Evolutionary conservation across 2,329 filamentous ascomycete genomes (phyloP).

Genomic region (Penicillium griseofulvum): DNA sequence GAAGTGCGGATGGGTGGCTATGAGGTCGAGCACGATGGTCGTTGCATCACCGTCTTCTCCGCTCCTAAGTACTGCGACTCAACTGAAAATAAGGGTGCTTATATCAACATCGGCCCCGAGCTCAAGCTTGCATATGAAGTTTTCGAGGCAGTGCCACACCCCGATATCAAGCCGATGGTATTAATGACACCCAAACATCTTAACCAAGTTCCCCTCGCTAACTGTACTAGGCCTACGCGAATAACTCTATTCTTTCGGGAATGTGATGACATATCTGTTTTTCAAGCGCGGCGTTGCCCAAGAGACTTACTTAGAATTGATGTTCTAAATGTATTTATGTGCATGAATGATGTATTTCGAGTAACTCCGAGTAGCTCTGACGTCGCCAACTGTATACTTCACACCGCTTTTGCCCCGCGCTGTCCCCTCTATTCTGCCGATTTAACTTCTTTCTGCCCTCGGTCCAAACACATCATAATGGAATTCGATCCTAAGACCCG

Average conservation of each 20-base stretch:
- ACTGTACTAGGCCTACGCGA: slow-evolving; percentile 68
- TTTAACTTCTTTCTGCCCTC: slow-evolving; percentile 16
- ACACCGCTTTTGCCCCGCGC: slow-evolving; percentile 24
- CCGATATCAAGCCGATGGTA: slow-evolving; percentile 88
- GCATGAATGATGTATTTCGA: slow-evolving; percentile 5
- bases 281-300: slow-evolving; percentile 25
- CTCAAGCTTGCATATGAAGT: slow-evolving; percentile 90
- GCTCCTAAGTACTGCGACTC: slow-evolving; percentile 97
- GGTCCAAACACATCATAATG: slow-evolving; percentile 48
- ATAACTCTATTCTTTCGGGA: slow-evolving; percentile 74
- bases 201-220: slow-evolving; percentile 6
- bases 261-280: slow-evolving; percentile 51
- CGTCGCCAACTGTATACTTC: slow-evolving; percentile 3
- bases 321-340: slow-evolving; percentile 17
- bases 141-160: slow-evolving; percentile 95
- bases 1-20: slow-evolving; percentile 99
- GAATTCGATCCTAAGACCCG: slow-evolving; percentile 72
- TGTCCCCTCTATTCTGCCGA: slow-evolving; percentile 12
- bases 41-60: slow-evolving; percentile 97
- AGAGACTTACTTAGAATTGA: slow-evolving; percentile 22
- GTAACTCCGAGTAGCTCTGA: slow-evolving; percentile 7
- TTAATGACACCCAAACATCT: slow-evolving; percentile 19
- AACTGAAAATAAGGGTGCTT: slow-evolving; percentile 96
- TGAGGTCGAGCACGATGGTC: slow-evolving; percentile 92
- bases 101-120: slow-evolving; percentile 92